phyloP scores from a whole-genome alignment of 129 eudicot species.

The Tagetes erecta region DNA sequence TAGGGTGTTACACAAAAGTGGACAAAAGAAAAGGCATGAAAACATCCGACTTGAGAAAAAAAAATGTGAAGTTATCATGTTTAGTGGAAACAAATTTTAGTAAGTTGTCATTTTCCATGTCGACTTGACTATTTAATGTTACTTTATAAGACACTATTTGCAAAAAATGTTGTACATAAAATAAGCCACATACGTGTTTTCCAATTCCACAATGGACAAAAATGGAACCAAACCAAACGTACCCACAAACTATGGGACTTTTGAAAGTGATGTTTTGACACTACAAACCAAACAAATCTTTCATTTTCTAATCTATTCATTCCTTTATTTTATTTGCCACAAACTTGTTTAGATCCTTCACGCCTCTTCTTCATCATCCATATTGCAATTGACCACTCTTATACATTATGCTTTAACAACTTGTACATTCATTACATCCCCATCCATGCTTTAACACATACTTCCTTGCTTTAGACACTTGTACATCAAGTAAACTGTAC shows the following conservation, averaged over 20 bases:
- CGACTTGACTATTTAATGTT: background rate
- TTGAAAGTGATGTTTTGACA: conserved; percentile 24
- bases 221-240: conserved; percentile 24
- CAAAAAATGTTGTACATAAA: background rate
- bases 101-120: background rate
- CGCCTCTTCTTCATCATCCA: conserved; percentile 46
- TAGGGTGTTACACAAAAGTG: background rate
- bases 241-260: conserved; percentile 32
- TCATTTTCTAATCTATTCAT: conserved; percentile 38
- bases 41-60: background rate
- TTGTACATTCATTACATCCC: conserved; percentile 23
- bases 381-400: conserved; percentile 26
- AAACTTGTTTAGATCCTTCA: conserved; percentile 38
- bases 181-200: conserved; percentile 9
- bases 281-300: conserved; percentile 33
- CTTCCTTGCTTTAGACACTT: conserved; percentile 5
- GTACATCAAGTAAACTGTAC: background rate
- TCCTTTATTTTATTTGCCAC: conserved; percentile 32
- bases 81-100: background rate
- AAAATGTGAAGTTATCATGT: background rate
- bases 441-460: background rate
- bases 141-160: background rate
- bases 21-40: background rate
- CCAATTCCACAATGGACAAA: background rate
- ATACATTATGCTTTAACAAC: conserved; percentile 30